Evolutionary conservation across 192 early-diverging fungal species (phyloP).

Genomic region (Dimargaris verticillata): DNA sequence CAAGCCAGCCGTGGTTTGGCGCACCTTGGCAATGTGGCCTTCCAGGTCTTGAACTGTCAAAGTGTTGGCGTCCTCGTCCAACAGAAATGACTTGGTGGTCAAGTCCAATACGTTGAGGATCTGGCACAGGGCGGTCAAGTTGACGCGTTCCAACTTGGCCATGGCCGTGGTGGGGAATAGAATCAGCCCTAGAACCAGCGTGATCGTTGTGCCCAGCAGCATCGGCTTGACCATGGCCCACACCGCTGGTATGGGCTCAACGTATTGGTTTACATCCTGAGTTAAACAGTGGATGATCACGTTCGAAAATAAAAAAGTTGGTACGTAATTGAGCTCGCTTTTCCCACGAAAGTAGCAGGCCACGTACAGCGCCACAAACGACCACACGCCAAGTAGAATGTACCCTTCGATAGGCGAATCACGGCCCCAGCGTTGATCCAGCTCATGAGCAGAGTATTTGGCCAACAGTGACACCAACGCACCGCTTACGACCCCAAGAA

Average conservation of each 20-base stretch:
- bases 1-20: background rate
- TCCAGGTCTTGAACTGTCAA: background rate
- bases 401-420: background rate
- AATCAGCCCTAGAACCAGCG: background rate
- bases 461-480: background rate
- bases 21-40: background rate
- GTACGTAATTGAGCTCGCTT: background rate
- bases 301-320: background rate
- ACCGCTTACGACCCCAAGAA: background rate
- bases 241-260: background rate
- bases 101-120: background rate
- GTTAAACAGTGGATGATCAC: background rate
- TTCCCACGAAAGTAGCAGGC: background rate
- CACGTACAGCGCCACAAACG: background rate
- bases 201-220: background rate
- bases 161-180: background rate
- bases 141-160: background rate
- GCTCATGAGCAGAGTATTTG: background rate
- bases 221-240: slow-evolving; percentile 2
- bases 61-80: background rate
- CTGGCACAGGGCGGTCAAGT: background rate
- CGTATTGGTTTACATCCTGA: background rate
- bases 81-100: background rate
- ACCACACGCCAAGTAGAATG: background rate
- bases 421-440: background rate